Evolutionary conservation across 352 stramenopile species (phyloP).

Genomic region (Thalassiosira oceanica): DNA sequence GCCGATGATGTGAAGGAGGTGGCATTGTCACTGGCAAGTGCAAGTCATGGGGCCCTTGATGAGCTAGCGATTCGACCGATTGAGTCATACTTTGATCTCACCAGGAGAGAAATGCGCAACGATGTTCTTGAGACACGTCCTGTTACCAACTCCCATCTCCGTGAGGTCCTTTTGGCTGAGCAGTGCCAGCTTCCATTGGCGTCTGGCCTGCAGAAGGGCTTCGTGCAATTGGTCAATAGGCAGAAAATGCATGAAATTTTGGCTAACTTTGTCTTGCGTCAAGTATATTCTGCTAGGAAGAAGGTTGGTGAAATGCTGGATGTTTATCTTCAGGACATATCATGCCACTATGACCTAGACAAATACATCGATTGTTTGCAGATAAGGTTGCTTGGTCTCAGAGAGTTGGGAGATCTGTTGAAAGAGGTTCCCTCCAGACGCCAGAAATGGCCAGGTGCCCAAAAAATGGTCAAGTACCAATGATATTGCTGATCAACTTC

Average conservation of each 20-base stretch:
- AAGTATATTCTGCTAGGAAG: background rate
- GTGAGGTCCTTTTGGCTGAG: conserved; percentile 1
- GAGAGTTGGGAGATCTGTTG: background rate
- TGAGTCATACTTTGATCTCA: conserved; percentile 22
- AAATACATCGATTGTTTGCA: conserved; percentile 6
- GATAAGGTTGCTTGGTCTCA: background rate
- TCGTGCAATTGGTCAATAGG: background rate
- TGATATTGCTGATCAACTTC: too few relatives aligned
- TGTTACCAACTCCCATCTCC: conserved; percentile 6
- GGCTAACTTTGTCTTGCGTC: conserved; percentile 5
- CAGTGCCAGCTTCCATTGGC: background rate
- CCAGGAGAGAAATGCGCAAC: conserved; percentile 5
- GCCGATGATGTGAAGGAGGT: too few relatives aligned
- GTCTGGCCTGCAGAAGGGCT: too few relatives aligned
- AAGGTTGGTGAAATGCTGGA: conserved; percentile 1
- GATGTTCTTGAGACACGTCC: conserved; percentile 16
- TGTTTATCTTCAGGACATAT: background rate
- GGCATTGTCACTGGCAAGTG: too few relatives aligned
- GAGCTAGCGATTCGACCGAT: too few relatives aligned
- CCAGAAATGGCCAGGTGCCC: too few relatives aligned
- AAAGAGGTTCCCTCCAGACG: too few relatives aligned
- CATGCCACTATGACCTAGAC: background rate
- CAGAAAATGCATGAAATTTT: too few relatives aligned
- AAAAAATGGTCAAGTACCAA: too few relatives aligned
- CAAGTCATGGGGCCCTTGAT: too few relatives aligned